These are phyloP conservation scores for Kurtzmaniella cleridarum DNA, from an alignment of 805 yeast genomes.

Conservation along the genomic window DNA sequence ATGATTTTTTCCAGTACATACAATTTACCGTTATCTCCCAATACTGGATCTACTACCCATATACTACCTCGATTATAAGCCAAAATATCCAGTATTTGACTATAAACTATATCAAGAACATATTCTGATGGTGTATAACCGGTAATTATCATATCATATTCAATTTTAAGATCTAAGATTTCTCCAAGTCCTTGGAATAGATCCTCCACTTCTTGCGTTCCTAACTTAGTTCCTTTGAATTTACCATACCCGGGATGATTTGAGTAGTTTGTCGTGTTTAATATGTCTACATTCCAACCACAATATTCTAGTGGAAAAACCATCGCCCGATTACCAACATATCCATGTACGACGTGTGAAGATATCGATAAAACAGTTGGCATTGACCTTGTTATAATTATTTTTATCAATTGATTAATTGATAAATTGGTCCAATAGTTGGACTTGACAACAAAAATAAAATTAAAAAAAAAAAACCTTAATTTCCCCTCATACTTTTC, in stretches of 20 bases:
- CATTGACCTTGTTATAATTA: conserved; percentile 4
- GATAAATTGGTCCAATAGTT: too few species aligned
- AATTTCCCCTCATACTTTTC: too few species aligned
- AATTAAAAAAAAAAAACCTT: too few species aligned
- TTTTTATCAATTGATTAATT: too few species aligned
- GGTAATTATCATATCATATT: conserved; percentile 63
- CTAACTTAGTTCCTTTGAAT: conserved; percentile 42
- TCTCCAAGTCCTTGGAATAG: conserved; percentile 31
- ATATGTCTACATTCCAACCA: conserved; percentile 67
- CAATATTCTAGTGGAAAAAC: conserved; percentile 58
- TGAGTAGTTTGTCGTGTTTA: conserved; percentile 62
- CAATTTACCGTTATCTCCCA: conserved; percentile 84
- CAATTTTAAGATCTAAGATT: conserved; percentile 20
- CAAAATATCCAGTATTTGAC: conserved; percentile 24
- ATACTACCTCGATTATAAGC: conserved; percentile 18
- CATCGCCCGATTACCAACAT: conserved; percentile 65
- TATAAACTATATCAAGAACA: conserved; percentile 46
- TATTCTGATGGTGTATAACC: conserved; percentile 74
- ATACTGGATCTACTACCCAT: conserved; percentile 83
- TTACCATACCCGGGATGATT: conserved; percentile 70
- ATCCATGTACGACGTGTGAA: conserved; percentile 71
- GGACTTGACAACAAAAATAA: too few species aligned
- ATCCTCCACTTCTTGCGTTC: conserved; percentile 22
- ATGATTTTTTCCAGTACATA: conserved; percentile 63
- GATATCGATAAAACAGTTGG: conserved; percentile 47